Base-by-base conservation (phyloP, 371 early-diverging fungal species). In the Mortierella sp. region DNA sequence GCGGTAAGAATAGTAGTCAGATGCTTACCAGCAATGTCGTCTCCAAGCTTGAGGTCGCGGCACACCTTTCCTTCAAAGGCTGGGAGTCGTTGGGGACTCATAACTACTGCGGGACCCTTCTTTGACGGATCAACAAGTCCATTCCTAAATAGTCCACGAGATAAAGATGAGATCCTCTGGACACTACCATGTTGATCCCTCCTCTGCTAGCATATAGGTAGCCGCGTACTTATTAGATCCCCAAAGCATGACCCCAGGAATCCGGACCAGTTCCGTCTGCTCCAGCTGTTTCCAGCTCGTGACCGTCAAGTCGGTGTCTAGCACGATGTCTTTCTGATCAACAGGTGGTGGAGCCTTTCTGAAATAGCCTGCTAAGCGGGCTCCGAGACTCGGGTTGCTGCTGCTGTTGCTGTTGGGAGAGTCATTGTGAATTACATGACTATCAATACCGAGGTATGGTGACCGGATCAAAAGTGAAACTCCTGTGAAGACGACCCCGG, bases 271-370 rank as follows among this genome's bases (percentile, higher is more conserved):
- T 13, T 54, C 66, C 21, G 50, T 60, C 52, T 80, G 80, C 31
- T 80, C 78, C 60, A 77, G 65, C 50, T 80, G 80, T 59, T 71
- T 68, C 80, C 80, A 80, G 43, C 73, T 69, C 14, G 80, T 80
- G 25, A 60, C 56, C 2, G 80, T 80, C 31, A 80, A 49, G 49
- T 67, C 66, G 3, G 46, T 64, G 40, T 76, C 76, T 27, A 76
- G 57, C 12, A 62, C 63, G 44, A 72, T 66, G 7, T 73, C 73
- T 2, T 43, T 49, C 31, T 73, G 73, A 44, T 67, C 58, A 2
- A 67, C 28, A 4, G 55, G 25, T 16, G 51, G 44, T 1, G 63
- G 73, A 50, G 57, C 58, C 55, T 63, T 60, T n/a, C 37, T 25
- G 24, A 71, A 45, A 3, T 44, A 37, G 1, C 25, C 28, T 14